Conservation (phyloP, 2,329 filamentous ascomycete species). For the Dothideomycetes sp. region DNA sequence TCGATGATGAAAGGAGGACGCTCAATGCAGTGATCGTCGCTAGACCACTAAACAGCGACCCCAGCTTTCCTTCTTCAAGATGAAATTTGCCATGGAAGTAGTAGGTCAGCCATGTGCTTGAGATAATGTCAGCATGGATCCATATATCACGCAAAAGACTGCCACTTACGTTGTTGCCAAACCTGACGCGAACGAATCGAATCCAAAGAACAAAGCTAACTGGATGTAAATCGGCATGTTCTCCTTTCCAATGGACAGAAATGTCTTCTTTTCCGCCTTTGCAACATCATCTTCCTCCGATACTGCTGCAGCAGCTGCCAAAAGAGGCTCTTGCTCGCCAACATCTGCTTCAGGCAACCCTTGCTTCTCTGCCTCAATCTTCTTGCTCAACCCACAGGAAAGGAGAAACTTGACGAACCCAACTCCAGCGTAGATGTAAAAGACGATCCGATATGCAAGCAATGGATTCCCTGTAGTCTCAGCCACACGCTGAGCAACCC, state of each 20-base stretch:
- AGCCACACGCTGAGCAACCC: slow-evolving; percentile 23
- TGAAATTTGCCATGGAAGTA: slow-evolving; percentile 9
- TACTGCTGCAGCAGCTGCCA: slow-evolving; percentile 1
- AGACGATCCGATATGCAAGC: slow-evolving; percentile 28
- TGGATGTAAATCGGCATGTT: slow-evolving; percentile 1
- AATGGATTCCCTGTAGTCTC: slow-evolving; percentile 25
- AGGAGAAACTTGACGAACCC: slow-evolving; percentile 27
- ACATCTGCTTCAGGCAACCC: background rate
- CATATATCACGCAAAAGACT: too few species aligned
- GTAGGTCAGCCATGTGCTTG: slow-evolving; percentile 9
- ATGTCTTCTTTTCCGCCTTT: background rate
- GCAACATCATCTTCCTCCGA: background rate
- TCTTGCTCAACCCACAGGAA: slow-evolving; percentile 29
- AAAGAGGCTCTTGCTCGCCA: slow-evolving; percentile 2
- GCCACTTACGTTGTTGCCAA: slow-evolving; percentile 4
- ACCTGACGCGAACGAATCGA: slow-evolving; percentile 9
- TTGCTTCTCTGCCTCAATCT: slow-evolving; percentile 16
- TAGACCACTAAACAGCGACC: slow-evolving; percentile 7
- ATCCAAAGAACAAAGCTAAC: slow-evolving; percentile 5
- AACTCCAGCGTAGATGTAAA: slow-evolving; percentile 30
- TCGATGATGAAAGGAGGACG: slow-evolving; percentile 7
- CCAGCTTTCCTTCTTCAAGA: slow-evolving; percentile 7
- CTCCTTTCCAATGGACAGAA: background rate
- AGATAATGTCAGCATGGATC: too few species aligned
- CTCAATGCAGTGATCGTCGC: slow-evolving; percentile 8